Base-by-base conservation (phyloP, 2,329 filamentous ascomycete genomes). In the Tolypocladium sp. region DNA sequence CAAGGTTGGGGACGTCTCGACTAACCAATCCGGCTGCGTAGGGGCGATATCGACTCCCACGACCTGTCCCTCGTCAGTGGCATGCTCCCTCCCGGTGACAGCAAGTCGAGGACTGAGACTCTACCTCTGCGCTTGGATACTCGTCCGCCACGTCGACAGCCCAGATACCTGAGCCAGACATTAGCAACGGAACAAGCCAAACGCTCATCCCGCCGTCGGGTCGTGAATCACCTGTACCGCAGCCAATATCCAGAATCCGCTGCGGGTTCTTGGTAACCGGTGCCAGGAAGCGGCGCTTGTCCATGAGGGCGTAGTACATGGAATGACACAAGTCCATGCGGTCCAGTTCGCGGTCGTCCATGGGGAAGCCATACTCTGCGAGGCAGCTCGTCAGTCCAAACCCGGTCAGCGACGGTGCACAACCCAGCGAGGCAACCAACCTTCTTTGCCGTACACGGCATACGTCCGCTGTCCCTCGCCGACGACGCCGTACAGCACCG, bases 91-190 rank as follows among this genome's bases (percentile, higher is more conserved):
- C 7, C 25, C 33, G 15, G 41, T 8, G 41, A 40, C 38, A 13
- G 38, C 38, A 40, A 12, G 3, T 42, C 20, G 20, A 12, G 12
- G 41, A 42, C 9, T 42, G 42, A 15, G 22, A 15, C 56, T 22
- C 25, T 57, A 66, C 64, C 61, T 65, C 52, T 49, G 65, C 64
- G 13, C 62, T 59, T 4, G 65, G 63, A 56, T 58, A 66, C 13
- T 63, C 60, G 77, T 17, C 81, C 74, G 49, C 79, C 77, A 71
- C 62, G 44, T 72, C 70, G 10, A 71, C 70, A 25, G 64, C 66
- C 70, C 70, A 72, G 56, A 71, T 70, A 10, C 70, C 68, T 67
- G 52, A 17, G 25, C 38, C 38, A 42, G 10, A 15, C 20, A 25
- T 56, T 30, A 51, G 41, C 20, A n/a, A n/a, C 5, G 41, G 8